Evolutionary conservation across 257 asterid species (phyloP).

Genomic region (Solanum neorickii): DNA sequence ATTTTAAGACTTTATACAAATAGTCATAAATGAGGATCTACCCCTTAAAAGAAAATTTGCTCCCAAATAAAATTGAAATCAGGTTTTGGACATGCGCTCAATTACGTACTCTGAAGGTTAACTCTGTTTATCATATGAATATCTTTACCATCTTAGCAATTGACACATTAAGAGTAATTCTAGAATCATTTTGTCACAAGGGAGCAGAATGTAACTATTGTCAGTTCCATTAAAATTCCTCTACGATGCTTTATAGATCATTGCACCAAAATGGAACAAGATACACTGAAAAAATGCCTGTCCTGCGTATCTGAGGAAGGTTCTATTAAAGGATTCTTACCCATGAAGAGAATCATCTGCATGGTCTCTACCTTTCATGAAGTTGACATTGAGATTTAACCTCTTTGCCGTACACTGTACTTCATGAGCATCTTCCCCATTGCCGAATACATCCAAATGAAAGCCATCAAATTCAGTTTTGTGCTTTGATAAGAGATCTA

Average conservation of each 20-base stretch:
- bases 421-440: constrained; percentile 95
- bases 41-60: neutral
- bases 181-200: neutral
- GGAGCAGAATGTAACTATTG: neutral
- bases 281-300: neutral
- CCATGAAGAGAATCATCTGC: constrained; percentile 89
- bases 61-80: neutral
- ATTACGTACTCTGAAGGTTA: neutral
- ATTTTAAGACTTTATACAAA: neutral
- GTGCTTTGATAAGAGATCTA: constrained; percentile 72
- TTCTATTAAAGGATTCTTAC: constrained; percentile 28
- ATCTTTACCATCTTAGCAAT: neutral
- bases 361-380: constrained; percentile 96
- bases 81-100: neutral
- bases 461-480: constrained; percentile 73
- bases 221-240: neutral
- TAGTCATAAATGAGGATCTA: neutral
- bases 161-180: neutral
- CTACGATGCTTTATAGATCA: neutral
- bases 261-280: neutral
- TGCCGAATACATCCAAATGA: constrained; percentile 87
- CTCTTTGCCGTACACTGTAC: constrained; percentile 81
- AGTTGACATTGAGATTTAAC: constrained; percentile 70
- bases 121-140: neutral
- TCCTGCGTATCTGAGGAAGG: neutral